These are phyloP conservation scores for Daedalea quercina DNA, from an alignment of 768 basidiomycete genomes.

Conservation along the genomic window DNA sequence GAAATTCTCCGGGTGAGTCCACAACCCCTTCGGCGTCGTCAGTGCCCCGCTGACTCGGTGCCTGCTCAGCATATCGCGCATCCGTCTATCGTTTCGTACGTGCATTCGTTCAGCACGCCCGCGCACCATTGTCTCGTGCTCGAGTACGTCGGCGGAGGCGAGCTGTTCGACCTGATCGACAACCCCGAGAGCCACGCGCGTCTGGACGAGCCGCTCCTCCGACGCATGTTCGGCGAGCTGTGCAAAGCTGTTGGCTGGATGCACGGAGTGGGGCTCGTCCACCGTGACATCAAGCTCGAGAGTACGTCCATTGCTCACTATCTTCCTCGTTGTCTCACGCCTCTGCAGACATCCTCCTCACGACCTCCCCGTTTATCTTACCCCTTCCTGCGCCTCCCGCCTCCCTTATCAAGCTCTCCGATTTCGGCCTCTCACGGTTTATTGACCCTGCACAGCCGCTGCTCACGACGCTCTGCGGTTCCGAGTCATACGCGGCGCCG, in stretches of 20 bases:
- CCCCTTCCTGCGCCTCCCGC: slow-evolving; percentile 34
- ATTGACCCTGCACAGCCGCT: slow-evolving; percentile 58
- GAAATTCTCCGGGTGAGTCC: slow-evolving; percentile 68
- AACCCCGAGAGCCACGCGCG: slow-evolving; percentile 32
- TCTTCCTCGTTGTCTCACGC: not conserved
- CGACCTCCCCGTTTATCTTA: slow-evolving; percentile 33
- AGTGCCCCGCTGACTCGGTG: slow-evolving; percentile 1
- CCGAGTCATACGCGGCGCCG: slow-evolving; percentile 78
- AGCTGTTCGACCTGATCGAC: slow-evolving; percentile 73
- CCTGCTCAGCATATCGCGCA: slow-evolving; percentile 64
- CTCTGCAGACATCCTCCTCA: slow-evolving; percentile 66
- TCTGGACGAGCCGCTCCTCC: slow-evolving; percentile 41
- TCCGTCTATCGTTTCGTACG: slow-evolving; percentile 68
- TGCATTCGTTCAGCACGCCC: slow-evolving; percentile 63
- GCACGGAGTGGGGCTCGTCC: slow-evolving; percentile 79
- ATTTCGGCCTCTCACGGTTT: slow-evolving; percentile 87
- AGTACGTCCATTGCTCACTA: slow-evolving; percentile 32
- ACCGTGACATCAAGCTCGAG: slow-evolving; percentile 88
- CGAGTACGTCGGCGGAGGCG: slow-evolving; percentile 71
- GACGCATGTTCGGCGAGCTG: slow-evolving; percentile 72
- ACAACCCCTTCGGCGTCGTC: not conserved
- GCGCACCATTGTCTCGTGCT: slow-evolving; percentile 76
- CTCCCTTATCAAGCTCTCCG: slow-evolving; percentile 76
- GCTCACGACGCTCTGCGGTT: slow-evolving; percentile 77
- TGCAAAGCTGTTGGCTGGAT: slow-evolving; percentile 80